These are phyloP conservation scores for Auriscalpium vulgare DNA, from an alignment of 768 basidiomycete genomes.

Conservation along the genomic window DNA sequence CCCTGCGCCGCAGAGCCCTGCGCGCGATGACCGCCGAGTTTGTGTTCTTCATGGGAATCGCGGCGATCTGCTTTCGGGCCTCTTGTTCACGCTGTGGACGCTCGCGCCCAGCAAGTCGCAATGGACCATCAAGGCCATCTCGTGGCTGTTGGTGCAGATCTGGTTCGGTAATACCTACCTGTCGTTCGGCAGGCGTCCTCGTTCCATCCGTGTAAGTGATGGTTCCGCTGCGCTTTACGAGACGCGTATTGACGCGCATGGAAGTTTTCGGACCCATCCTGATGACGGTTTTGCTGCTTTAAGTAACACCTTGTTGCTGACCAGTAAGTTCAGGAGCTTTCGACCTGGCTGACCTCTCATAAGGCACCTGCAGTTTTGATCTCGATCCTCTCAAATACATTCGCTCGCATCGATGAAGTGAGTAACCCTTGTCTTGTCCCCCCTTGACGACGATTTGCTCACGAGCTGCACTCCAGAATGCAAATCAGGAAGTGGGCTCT, in stretches of 20 bases:
- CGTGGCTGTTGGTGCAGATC: constrained; percentile 82
- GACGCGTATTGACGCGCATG: neutral
- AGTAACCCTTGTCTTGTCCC: constrained; percentile 12
- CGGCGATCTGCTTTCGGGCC: constrained; percentile 76
- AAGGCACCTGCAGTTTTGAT: constrained; percentile 47
- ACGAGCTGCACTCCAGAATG: constrained; percentile 31
- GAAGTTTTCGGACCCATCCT: constrained; percentile 62
- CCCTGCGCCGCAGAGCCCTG: constrained; percentile 42
- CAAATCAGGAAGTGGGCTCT: constrained; percentile 44
- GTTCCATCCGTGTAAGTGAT: constrained; percentile 30
- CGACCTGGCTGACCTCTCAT: constrained; percentile 22
- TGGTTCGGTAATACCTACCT: constrained; percentile 80
- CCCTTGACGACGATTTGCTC: too few relatives aligned
- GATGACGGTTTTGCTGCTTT: constrained; percentile 79
- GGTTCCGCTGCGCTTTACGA: neutral
- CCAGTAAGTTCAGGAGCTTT: constrained; percentile 41
- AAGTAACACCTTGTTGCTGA: constrained; percentile 69
- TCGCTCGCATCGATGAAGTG: constrained; percentile 64
- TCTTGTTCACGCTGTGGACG: constrained; percentile 48
- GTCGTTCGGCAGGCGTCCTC: constrained; percentile 34
- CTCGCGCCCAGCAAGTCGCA: constrained; percentile 30
- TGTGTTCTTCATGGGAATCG: constrained; percentile 70
- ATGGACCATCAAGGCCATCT: constrained; percentile 44
- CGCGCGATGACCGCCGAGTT: constrained; percentile 80
- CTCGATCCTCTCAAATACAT: constrained; percentile 86